Percentiles rank a stretch among this genome's conserved stretches.
Conservation (phyloP, 2,329 filamentous ascomycete genomes). For the Fusarium annulatum region DNA sequence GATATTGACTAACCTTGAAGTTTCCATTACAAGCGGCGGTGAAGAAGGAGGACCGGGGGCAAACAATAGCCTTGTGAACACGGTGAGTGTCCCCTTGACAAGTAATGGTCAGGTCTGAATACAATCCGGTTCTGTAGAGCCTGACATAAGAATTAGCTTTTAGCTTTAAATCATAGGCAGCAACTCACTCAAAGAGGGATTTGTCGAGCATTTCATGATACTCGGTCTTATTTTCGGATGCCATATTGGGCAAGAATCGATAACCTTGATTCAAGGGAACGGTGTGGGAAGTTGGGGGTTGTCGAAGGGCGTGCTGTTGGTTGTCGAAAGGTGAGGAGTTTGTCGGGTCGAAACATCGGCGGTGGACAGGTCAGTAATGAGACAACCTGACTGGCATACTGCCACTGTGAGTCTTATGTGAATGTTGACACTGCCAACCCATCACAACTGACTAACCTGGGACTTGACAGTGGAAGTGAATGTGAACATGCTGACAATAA, state of each 20-base stretch:
- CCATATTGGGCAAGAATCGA: not conserved
- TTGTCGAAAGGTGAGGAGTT: not conserved
- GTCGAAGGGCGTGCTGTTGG: not conserved
- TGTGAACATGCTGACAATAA: not conserved
- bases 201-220: not conserved
- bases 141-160: not conserved
- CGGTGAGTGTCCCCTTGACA: fast-evolving
- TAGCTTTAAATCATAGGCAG: not conserved
- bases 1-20: not conserved
- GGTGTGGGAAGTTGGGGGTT: not conserved
- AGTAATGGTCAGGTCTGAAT: not conserved
- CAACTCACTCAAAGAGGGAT: not conserved
- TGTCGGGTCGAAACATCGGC: not conserved
- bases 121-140: not conserved
- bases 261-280: not conserved
- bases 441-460: not conserved
- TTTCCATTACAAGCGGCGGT: not conserved
- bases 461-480: not conserved
- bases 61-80: not conserved
- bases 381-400: not conserved
- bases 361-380: not conserved
- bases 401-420: not conserved
- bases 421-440: not conserved
- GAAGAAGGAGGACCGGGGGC: not conserved
- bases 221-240: not conserved